A percentile compares a stretch with the other conserved stretches of the same genome.
phyloP scores from a whole-genome alignment of 139 green algal species.

The Chlamydomonas eustigma region DNA sequence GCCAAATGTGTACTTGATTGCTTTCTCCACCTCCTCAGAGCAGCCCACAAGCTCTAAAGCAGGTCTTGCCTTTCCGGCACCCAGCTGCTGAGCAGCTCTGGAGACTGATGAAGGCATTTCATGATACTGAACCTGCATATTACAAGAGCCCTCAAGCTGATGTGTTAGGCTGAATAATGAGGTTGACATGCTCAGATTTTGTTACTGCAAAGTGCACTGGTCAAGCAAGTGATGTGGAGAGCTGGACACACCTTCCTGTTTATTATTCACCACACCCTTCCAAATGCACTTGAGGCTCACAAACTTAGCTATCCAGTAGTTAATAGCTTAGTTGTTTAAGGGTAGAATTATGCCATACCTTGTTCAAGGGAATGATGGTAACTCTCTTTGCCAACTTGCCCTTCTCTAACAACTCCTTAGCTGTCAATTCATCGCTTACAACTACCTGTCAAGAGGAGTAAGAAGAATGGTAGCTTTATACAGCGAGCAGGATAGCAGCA shows the following conservation, averaged over 20 bases:
- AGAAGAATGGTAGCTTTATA: too few species aligned
- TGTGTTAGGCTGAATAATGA: too few species aligned
- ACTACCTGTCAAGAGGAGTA: conserved; percentile 73
- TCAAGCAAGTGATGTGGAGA: too few species aligned
- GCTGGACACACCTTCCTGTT: too few species aligned
- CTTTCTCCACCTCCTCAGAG: conserved; percentile 58
- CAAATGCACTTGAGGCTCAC: too few species aligned
- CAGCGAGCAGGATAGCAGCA: background rate
- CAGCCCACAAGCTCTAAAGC: conserved; percentile 88
- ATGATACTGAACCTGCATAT: conserved; percentile 33
- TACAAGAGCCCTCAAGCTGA: too few species aligned
- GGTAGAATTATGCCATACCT: conserved; percentile 70
- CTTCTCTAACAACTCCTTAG: conserved; percentile 82
- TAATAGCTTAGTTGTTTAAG: too few species aligned
- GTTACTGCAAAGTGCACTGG: too few species aligned
- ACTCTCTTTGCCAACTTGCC: conserved; percentile 79
- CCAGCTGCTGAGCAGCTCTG: conserved; percentile 45
- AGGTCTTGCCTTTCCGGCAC: conserved; percentile 53
- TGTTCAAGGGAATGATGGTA: conserved; percentile 98
- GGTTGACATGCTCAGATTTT: too few species aligned
- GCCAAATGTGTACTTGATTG: conserved; percentile 95
- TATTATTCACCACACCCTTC: too few species aligned
- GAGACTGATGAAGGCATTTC: conserved; percentile 10
- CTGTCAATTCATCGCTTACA: conserved; percentile 76
- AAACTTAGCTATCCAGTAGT: too few species aligned